Evolutionary conservation across 2,329 filamentous ascomycete genomes (phyloP), one percentile per base, ranked within the genome.

Genomic region (Albophoma yamanashiensis): DNA sequence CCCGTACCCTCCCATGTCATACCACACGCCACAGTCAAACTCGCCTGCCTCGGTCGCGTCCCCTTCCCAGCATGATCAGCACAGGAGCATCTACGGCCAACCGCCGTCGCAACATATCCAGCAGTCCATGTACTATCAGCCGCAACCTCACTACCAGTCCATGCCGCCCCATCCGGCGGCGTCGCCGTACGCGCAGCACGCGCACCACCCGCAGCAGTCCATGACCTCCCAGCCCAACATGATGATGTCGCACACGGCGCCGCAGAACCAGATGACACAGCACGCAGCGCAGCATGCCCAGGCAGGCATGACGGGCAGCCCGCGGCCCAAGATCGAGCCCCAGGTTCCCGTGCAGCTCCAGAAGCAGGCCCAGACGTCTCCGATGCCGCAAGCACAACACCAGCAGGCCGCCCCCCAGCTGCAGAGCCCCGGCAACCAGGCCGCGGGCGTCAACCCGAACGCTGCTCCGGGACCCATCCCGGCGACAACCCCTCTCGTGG

Each of bases 391-490:
- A 55, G 60, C 68, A 57, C 73, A 76, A 55, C 70, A 76, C 57
- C 67, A 73, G 36, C 72, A 75, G 59, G 69, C 71, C 61, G 72
- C 73, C 58, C 65, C 73, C 60, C 71, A 76, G 68, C 67, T 75
- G 25, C 73, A 75, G 61, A 75, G 73, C 62, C 74, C 74, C 9
- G 72, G 72, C 17, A 73, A 70, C 57, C 66, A 68, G 8, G 67
- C 69, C 6, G 67, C 72, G 6, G 87, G 85, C 27, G 83, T 91
- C 39, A 96, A 94, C 71, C 88, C 92, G 14, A 96, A 92, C 69
- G 92, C 93, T 42, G 94, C 94, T 1, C 94, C 94, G 8, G 94
- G 94, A 2, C 94, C 94, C 0, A 99, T 99, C 67, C 94, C 94
- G 15, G 94, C 94, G 0, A 99, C 94, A 3, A 97, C 94, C 0